A percentile compares a stretch with the other conserved stretches of the same genome.
These are phyloP conservation scores for Boletus pseudopeckii DNA, from an alignment of 768 basidiomycete species.

Conservation along the genomic window DNA sequence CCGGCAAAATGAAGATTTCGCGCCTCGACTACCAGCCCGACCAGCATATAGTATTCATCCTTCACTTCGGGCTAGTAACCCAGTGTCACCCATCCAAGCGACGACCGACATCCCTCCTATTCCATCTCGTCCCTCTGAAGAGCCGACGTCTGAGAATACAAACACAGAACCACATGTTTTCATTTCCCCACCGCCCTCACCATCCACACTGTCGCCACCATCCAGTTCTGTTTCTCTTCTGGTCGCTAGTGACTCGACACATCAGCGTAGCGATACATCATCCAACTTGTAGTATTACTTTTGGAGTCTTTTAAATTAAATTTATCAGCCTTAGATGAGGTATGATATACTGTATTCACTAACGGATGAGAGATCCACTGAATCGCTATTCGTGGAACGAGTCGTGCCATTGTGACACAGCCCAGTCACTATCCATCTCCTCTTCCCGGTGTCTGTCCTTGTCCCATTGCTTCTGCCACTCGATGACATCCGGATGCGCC, in stretches of 20 bases:
- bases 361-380: not conserved
- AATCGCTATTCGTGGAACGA: constrained; percentile 20
- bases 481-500: constrained; percentile 35
- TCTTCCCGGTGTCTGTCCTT: constrained; percentile 26
- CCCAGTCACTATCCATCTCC: constrained; percentile 34
- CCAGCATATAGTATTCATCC: constrained; percentile 78
- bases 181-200: constrained; percentile 20
- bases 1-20: constrained; percentile 58
- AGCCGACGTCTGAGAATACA: constrained; percentile 3
- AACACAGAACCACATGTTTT: constrained; percentile 7
- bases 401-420: constrained; percentile 30
- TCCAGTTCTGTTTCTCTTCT: constrained; percentile 15
- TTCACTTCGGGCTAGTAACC: constrained; percentile 52
- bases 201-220: constrained; percentile 10
- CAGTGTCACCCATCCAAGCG: constrained; percentile 46
- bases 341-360: constrained; percentile 4
- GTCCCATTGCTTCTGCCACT: constrained; percentile 31
- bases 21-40: constrained; percentile 63
- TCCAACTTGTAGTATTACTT: constrained; percentile 13
- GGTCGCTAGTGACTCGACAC: constrained; percentile 4
- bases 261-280: constrained; percentile 10
- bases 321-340: constrained; percentile 1
- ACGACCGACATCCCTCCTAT: constrained; percentile 32
- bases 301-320: constrained; percentile 1
- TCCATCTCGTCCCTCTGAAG: constrained; percentile 28